phyloP scores from a whole-genome alignment of 2,329 filamentous ascomycete species.

The Cladophialophora psammophila region DNA sequence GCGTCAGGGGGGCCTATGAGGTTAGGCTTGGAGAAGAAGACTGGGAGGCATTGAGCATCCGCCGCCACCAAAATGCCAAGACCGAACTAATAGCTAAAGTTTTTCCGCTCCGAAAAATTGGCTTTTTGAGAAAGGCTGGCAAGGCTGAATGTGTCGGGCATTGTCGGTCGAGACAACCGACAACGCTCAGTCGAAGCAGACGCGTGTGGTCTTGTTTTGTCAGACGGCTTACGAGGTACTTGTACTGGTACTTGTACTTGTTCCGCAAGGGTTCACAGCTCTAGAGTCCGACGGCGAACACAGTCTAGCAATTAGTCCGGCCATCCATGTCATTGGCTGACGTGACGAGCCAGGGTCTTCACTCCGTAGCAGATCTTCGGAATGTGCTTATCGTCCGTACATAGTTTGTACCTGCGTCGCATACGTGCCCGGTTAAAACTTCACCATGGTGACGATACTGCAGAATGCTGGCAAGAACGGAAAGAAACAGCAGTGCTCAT shows the following conservation, averaged over 20 bases:
- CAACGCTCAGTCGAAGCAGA: not conserved
- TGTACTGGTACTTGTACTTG: not conserved
- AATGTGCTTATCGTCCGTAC: not conserved
- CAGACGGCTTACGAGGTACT: not conserved
- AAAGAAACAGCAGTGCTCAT: too few species aligned
- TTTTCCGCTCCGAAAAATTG: not conserved
- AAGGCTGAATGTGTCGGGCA: not conserved
- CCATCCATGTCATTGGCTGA: constrained; percentile 1
- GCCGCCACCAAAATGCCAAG: not conserved
- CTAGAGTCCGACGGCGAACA: not conserved
- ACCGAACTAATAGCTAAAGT: not conserved
- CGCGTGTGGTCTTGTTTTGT: not conserved
- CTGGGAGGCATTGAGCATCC: too few species aligned
- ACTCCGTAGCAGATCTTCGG: constrained; percentile 3
- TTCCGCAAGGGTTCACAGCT: not conserved
- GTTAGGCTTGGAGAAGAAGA: too few species aligned
- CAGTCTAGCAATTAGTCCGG: not conserved
- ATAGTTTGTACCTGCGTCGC: not conserved
- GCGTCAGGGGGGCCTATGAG: too few species aligned
- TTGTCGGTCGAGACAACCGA: not conserved
- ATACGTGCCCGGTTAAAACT: not conserved
- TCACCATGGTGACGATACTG: not conserved
- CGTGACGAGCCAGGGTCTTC: not conserved
- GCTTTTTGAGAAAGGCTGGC: not conserved
- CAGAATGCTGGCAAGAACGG: too few species aligned